These are phyloP conservation scores for Agaricus subrufescens DNA, from an alignment of 768 basidiomycete genomes.

Conservation along the genomic window DNA sequence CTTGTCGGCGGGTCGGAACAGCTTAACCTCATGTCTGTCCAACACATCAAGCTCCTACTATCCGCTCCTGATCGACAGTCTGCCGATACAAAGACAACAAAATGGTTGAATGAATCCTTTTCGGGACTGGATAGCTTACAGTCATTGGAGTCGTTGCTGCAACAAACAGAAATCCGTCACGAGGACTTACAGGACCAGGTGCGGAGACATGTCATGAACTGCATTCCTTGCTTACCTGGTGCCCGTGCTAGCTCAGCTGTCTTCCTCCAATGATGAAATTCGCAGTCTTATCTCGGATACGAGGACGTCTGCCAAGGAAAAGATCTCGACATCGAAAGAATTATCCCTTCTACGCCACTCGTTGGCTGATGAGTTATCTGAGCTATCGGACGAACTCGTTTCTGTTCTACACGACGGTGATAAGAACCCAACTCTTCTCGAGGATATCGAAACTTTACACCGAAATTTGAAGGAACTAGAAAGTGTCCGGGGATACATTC, in stretches of 20 bases:
- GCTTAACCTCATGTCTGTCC: slow-evolving; percentile 22
- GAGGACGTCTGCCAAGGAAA: slow-evolving; percentile 37
- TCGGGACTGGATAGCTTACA: slow-evolving; percentile 47
- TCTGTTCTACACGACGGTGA: slow-evolving; percentile 48
- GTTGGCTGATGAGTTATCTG: slow-evolving; percentile 71
- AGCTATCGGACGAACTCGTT: slow-evolving; percentile 59
- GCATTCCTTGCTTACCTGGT: slow-evolving; percentile 28
- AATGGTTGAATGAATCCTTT: slow-evolving; percentile 42
- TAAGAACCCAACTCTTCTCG: slow-evolving; percentile 61
- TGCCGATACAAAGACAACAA: slow-evolving; percentile 29
- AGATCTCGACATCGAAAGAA: slow-evolving; percentile 64
- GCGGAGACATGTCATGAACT: slow-evolving; percentile 22
- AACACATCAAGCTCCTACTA: slow-evolving; percentile 42
- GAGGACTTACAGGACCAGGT: slow-evolving; percentile 42
- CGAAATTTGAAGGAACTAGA: slow-evolving; percentile 72
- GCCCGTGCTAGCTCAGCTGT: slow-evolving; percentile 53
- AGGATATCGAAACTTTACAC: slow-evolving; percentile 80
- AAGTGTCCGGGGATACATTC: slow-evolving; percentile 71
- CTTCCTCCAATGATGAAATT: slow-evolving; percentile 39
- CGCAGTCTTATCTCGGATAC: slow-evolving; percentile 48
- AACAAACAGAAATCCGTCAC: slow-evolving; percentile 33
- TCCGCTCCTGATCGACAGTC: slow-evolving; percentile 38
- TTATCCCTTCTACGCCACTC: slow-evolving; percentile 74
- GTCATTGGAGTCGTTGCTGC: slow-evolving; percentile 38
- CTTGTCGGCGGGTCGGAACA: no score